These are phyloP conservation scores for Heliocybe sulcata DNA, from an alignment of 1,284 basidiomycete species.

Conservation along the genomic window DNA sequence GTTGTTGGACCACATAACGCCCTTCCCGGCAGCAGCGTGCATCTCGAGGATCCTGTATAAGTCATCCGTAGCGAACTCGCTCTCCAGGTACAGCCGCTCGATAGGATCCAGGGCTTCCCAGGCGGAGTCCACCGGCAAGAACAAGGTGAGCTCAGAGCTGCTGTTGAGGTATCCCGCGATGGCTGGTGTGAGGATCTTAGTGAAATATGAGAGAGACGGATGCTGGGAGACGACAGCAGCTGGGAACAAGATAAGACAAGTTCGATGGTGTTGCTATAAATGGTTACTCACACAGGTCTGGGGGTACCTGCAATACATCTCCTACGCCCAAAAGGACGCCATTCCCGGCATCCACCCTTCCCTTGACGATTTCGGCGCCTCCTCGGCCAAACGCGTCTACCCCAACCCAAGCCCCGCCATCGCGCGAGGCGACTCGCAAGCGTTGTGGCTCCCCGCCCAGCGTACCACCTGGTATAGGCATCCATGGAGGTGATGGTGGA, in stretches of 20 bases:
- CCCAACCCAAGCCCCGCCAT: slow-evolving; percentile 51
- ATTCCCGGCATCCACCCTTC: slow-evolving; percentile 53
- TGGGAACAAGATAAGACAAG: slow-evolving; percentile 15
- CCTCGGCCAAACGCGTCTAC: slow-evolving; percentile 68
- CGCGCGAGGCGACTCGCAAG: slow-evolving; percentile 53
- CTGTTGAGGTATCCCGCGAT: slow-evolving; percentile 48
- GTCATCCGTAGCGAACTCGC: slow-evolving; percentile 77
- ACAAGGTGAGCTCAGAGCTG: slow-evolving; percentile 78
- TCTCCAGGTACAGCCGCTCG: slow-evolving; percentile 82
- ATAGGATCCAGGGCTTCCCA: slow-evolving; percentile 60
- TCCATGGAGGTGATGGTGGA: slow-evolving; percentile 78
- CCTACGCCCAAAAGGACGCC: slow-evolving; percentile 77
- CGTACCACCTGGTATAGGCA: slow-evolving; percentile 75
- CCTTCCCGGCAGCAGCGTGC: slow-evolving; percentile 55
- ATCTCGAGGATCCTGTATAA: slow-evolving; percentile 71
- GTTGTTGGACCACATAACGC: slow-evolving; percentile 59
- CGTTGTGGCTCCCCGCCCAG: slow-evolving; percentile 82
- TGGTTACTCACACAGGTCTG: slow-evolving; percentile 53
- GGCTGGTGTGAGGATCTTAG: slow-evolving; percentile 54
- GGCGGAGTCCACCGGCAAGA: slow-evolving; percentile 82
- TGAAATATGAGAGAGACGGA: slow-evolving; percentile 62
- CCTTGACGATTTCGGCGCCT: slow-evolving; percentile 58
- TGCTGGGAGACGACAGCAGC: slow-evolving; percentile 53
- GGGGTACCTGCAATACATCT: slow-evolving; percentile 71
- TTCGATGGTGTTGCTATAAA: neutral